A percentile compares a stretch with the other conserved stretches of the same genome.
These are phyloP conservation scores for Colletotrichum sp. DNA, from an alignment of 2,329 filamentous ascomycete species.

Conservation along the genomic window DNA sequence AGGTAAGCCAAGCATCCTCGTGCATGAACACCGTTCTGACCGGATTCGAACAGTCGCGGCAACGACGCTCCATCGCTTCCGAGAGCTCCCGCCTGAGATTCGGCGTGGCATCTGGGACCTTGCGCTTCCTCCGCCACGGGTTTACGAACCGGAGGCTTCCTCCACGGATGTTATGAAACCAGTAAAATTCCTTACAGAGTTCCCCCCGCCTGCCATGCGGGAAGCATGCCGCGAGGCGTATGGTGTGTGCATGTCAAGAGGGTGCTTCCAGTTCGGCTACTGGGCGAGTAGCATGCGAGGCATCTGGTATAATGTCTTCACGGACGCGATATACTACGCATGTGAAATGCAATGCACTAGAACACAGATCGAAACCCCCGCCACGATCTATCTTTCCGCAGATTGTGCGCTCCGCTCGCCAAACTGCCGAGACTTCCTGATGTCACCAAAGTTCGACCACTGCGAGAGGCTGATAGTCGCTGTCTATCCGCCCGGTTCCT, in stretches of 20 bases:
- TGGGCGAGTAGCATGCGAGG: not conserved
- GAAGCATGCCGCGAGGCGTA: not conserved
- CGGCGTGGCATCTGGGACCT: not conserved
- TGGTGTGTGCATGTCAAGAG: not conserved
- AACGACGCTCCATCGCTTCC: not conserved
- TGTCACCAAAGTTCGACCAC: not conserved
- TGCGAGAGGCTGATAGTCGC: not conserved
- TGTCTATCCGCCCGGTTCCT: not conserved
- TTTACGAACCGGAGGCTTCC: not conserved
- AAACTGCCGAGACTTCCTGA: not conserved
- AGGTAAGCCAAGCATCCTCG: not conserved
- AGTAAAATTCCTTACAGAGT: not conserved
- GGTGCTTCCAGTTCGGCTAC: not conserved
- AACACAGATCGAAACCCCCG: too few species aligned
- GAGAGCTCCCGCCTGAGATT: not conserved
- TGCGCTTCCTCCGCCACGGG: not conserved
- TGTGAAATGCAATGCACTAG: not conserved
- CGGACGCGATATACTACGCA: not conserved
- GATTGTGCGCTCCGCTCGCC: not conserved
- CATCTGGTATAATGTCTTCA: not conserved
- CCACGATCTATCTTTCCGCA: not conserved
- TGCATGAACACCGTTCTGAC: not conserved
- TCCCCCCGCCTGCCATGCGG: not conserved
- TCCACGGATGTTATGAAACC: not conserved
- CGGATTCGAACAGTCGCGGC: not conserved